A percentile compares a stretch with the other conserved stretches of the same genome.
Conservation (phyloP, 306 rosid species). For the Begonia masoniana region DNA sequence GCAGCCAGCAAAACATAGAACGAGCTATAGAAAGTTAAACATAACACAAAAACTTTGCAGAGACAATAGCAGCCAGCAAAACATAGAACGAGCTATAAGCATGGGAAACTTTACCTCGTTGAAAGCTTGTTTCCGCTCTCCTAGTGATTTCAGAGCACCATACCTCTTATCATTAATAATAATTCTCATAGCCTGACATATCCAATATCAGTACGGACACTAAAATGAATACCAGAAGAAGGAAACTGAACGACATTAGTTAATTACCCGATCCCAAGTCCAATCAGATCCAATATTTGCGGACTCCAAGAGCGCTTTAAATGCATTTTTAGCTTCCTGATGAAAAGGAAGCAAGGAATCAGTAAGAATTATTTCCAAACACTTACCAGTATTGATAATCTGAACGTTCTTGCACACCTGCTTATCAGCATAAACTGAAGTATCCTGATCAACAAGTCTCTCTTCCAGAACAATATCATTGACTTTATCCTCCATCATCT, state of each 20-base stretch:
- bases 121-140: constrained; percentile 92
- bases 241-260: constrained; percentile 1
- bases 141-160: constrained; percentile 77
- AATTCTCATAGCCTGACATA: constrained; percentile 70
- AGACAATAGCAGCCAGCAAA: too few species aligned
- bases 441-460: constrained; percentile 55
- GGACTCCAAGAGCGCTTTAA: constrained; percentile 72
- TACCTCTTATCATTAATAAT: constrained; percentile 86
- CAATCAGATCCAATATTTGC: constrained; percentile 85
- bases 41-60: too few species aligned
- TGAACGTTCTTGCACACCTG: constrained; percentile 29
- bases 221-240: neutral
- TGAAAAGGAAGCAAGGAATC: constrained; percentile 1
- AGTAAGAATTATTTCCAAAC: too few species aligned
- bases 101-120: constrained; percentile 51
- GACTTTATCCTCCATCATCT: constrained; percentile 27
- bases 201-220: constrained; percentile 7
- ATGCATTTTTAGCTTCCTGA: constrained; percentile 86
- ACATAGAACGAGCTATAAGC: neutral
- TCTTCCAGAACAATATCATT: constrained; percentile 43
- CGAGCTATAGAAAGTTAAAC: too few species aligned
- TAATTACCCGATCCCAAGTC: constrained; percentile 95
- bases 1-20: too few species aligned
- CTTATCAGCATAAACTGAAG: constrained; percentile 52
- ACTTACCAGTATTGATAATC: constrained; percentile 3